Conservation (phyloP, 1,284 basidiomycete genomes). For the Volvariella volvacea region DNA sequence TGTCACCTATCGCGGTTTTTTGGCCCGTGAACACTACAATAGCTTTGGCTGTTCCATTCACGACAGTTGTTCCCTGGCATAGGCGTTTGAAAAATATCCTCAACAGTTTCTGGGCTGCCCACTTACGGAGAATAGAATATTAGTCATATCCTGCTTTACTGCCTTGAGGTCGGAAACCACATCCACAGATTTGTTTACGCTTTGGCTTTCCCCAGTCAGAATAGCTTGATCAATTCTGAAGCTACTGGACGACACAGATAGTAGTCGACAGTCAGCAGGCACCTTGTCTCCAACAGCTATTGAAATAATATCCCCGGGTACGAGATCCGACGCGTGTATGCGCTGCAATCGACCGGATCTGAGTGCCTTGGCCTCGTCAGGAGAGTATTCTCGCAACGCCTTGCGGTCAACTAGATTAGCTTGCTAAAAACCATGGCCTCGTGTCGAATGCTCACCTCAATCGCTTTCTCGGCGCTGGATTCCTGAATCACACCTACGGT, state of each 20-base stretch:
- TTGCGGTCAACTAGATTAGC: constrained; percentile 25
- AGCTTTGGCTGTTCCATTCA: constrained; percentile 82
- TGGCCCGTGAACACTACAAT: constrained; percentile 83
- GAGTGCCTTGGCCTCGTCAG: constrained; percentile 89
- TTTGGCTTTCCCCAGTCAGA: constrained; percentile 87
- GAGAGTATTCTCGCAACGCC: constrained; percentile 93
- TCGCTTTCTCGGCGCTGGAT: constrained; percentile 90
- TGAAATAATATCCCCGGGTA: constrained; percentile 88
- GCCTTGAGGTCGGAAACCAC: constrained; percentile 66
- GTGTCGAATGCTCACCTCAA: constrained; percentile 64
- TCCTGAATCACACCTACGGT: constrained; percentile 94
- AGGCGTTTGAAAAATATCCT: constrained; percentile 1
- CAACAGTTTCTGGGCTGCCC: no score
- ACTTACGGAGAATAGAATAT: constrained; percentile 86
- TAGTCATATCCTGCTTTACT: constrained; percentile 95
- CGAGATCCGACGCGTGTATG: constrained; percentile 81
- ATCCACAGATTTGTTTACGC: constrained; percentile 74
- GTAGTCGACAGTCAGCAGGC: constrained; percentile 86
- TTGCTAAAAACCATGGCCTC: constrained; percentile 7
- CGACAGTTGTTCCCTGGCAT: constrained; percentile 82
- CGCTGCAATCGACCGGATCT: constrained; percentile 67
- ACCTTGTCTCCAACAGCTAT: constrained; percentile 92
- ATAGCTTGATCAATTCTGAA: constrained; percentile 94
- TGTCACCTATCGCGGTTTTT: constrained; percentile 88
- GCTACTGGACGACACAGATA: constrained; percentile 86